phyloP scores from a whole-genome alignment of 225 moss, liverwort and hornwort species.

The Pseudisothecium myosuroides region DNA sequence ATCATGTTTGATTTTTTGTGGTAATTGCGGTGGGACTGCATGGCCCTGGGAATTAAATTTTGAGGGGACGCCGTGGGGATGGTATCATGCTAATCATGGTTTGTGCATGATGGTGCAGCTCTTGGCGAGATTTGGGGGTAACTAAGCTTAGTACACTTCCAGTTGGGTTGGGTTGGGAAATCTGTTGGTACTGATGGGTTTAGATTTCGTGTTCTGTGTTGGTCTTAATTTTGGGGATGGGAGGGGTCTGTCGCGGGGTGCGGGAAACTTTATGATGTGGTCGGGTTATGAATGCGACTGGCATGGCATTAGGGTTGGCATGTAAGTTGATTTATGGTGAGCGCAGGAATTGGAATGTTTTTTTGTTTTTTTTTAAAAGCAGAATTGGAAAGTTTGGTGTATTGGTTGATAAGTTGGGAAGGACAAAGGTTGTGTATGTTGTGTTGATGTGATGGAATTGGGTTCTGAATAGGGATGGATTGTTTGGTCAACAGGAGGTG shows the following conservation, averaged over 20 bases:
- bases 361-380: too few species aligned
- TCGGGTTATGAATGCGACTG: not conserved
- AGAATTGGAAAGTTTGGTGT: not conserved
- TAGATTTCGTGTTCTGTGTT: not conserved
- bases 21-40: not conserved
- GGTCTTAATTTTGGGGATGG: not conserved
- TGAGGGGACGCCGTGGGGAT: not conserved
- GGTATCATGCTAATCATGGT: not conserved
- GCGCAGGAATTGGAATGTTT: not conserved
- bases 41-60: not conserved
- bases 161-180: not conserved
- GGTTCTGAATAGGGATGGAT: not conserved
- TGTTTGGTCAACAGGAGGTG: constrained; percentile 19
- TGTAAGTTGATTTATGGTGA: not conserved
- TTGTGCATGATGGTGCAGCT: not conserved
- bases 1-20: not conserved
- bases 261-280: not conserved
- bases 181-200: not conserved
- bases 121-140: not conserved
- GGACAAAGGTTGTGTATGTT: not conserved
- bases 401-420: not conserved
- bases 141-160: not conserved
- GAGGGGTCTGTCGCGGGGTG: not conserved
- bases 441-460: too few species aligned
- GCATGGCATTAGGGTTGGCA: not conserved